Conservation (phyloP, 179 eudicot genomes). For the Beta macrorhiza region DNA sequence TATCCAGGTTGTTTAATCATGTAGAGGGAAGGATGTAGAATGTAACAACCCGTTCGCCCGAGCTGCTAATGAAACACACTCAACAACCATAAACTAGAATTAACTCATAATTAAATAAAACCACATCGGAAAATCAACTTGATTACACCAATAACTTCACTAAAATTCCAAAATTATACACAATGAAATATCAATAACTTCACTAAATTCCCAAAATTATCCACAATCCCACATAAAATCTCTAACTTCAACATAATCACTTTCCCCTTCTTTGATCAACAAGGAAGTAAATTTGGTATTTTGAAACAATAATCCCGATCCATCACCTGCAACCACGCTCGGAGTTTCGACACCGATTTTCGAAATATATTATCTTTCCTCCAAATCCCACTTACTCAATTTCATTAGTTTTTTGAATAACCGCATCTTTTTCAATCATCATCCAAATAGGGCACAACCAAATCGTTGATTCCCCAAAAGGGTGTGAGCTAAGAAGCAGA, state of each 20-base stretch:
- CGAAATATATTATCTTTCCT: conserved; percentile 25
- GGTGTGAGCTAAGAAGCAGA: conserved; percentile 12
- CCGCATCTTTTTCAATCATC: conserved; percentile 18
- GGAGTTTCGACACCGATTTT: conserved; percentile 30
- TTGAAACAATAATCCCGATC: conserved; percentile 15
- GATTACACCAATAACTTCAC: too few species aligned
- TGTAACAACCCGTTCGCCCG: too few species aligned
- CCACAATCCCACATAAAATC: conserved; percentile 33
- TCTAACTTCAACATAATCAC: conserved; percentile 23
- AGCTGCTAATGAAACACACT: too few species aligned
- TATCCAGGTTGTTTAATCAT: too few species aligned
- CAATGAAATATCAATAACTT: too few species aligned
- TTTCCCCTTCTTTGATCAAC: conserved; percentile 26
- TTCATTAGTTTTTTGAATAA: conserved; percentile 23
- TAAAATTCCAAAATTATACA: too few species aligned
- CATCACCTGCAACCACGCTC: conserved; percentile 16
- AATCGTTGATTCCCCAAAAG: conserved; percentile 22
- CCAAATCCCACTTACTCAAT: conserved; percentile 25
- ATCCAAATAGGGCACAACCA: conserved; percentile 24
- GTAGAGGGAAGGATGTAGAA: too few species aligned
- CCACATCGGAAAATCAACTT: too few species aligned
- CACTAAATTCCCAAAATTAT: too few species aligned
- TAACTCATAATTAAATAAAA: too few species aligned
- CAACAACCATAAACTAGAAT: too few species aligned
- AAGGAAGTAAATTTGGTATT: conserved; percentile 21